Evolutionary conservation across 768 basidiomycete genomes (phyloP).

Genomic region (Hygrophorus pudorinus): DNA sequence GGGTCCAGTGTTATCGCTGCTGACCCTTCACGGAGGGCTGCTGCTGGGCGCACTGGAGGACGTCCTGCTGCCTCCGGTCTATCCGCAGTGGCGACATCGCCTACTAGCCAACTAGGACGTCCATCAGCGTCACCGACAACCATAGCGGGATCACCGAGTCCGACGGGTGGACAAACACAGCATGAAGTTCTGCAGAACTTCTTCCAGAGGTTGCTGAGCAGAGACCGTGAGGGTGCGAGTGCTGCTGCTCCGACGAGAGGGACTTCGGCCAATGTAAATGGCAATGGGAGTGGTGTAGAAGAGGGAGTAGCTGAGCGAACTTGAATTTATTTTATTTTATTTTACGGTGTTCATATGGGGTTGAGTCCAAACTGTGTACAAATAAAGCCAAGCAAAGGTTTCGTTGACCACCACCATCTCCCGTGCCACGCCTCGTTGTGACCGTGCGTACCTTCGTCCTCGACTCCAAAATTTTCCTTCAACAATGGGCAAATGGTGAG

Average conservation of each 20-base stretch:
- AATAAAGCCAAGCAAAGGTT: conserved; percentile 2
- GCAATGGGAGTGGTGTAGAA: conserved; percentile 24
- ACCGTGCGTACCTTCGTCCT: background rate
- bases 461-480: conserved; percentile 17
- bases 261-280: conserved; percentile 23
- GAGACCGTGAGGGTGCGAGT: conserved; percentile 36
- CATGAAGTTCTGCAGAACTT: conserved; percentile 83
- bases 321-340: no score
- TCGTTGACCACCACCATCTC: conserved; percentile 7
- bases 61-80: conserved; percentile 29
- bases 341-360: no score
- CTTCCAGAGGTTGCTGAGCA: conserved; percentile 74
- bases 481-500: conserved; percentile 68
- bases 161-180: conserved; percentile 51
- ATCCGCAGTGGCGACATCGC: conserved; percentile 26
- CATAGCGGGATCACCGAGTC: conserved; percentile 27
- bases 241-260: conserved; percentile 15
- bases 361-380: background rate
- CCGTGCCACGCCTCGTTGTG: conserved; percentile 1
- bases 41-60: conserved; percentile 21
- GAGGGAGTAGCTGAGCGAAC: conserved; percentile 19
- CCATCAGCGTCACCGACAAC: conserved; percentile 30
- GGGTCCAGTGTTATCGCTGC: conserved; percentile 14
- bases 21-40: conserved; percentile 17
- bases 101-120: conserved; percentile 16